Evolutionary conservation across 192 early-diverging fungal genomes (phyloP).

Genomic region (Polychytrium aggregatum): DNA sequence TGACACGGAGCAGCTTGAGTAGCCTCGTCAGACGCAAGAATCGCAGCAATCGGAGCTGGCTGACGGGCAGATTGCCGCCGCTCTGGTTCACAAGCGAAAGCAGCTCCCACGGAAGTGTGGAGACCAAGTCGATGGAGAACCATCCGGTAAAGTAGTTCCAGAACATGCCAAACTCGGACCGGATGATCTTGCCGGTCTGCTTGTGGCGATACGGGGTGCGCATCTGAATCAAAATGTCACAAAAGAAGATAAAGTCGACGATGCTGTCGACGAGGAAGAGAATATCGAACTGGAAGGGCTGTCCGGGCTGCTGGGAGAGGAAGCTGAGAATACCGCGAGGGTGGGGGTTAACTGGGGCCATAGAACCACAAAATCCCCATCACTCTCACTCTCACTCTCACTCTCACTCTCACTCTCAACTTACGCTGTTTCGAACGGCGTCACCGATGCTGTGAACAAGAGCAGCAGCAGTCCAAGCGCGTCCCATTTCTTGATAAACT

Average conservation of each 20-base stretch:
- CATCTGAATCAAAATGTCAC: constrained; percentile 38
- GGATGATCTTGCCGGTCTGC: constrained; percentile 27
- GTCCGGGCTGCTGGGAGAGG: neutral
- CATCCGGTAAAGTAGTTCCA: constrained; percentile 22
- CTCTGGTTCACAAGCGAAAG: constrained; percentile 6
- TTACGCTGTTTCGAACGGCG: constrained; percentile 42
- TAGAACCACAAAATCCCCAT: neutral
- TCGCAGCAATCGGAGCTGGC: constrained; percentile 22
- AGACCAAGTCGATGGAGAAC: constrained; percentile 33
- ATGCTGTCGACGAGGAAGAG: constrained; percentile 35
- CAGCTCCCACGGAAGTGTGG: constrained; percentile 34
- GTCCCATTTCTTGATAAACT: constrained; percentile 38
- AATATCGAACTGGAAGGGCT: constrained; percentile 23
- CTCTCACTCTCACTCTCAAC: no score
- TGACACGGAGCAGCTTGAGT: constrained; percentile 34
- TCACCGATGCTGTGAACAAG: constrained; percentile 38
- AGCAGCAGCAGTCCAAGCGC: constrained; percentile 27
- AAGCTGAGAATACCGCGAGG: constrained; percentile 3
- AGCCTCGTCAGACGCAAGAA: constrained; percentile 30
- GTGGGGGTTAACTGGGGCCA: neutral
- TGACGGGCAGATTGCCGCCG: constrained; percentile 2
- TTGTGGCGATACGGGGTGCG: constrained; percentile 34
- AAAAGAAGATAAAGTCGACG: constrained; percentile 36
- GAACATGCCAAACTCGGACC: constrained; percentile 18
- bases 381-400: no score